Percentiles rank a stretch among this genome's conserved stretches.
Conservation (phyloP, 2,329 filamentous ascomycete genomes). For the Xylariaceae sp. region DNA sequence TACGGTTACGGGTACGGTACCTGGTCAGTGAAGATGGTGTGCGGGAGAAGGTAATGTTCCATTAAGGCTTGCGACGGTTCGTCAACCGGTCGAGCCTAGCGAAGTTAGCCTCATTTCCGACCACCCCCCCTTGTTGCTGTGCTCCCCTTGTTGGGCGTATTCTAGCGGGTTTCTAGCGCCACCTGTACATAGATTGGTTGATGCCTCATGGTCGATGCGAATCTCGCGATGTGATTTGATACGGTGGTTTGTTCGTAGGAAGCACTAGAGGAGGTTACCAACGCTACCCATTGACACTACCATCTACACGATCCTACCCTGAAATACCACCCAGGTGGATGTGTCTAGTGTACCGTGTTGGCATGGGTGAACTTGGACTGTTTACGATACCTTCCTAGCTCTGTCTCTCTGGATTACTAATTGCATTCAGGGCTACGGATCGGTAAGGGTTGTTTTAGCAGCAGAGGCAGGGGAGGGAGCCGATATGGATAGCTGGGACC, state of each 20-base stretch:
- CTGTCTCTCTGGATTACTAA: not conserved
- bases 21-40: not conserved
- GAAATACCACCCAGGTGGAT: too few species aligned
- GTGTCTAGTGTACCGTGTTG: not conserved
- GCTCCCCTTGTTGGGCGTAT: not conserved
- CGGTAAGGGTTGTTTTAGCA: not conserved
- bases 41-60: not conserved
- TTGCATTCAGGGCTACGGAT: too few species aligned
- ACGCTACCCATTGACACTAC: too few species aligned
- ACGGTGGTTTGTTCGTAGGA: not conserved
- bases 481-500: conserved; percentile 15
- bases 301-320: too few species aligned
- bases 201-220: too few species aligned
- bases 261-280: too few species aligned
- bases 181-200: not conserved
- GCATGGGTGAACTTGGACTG: not conserved
- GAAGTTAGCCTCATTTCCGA: conserved; percentile 13
- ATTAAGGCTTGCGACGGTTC: conserved; percentile 12
- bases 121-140: too few species aligned
- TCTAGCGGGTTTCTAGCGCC: not conserved
- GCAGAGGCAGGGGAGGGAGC: conserved; percentile 7
- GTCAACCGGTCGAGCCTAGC: conserved; percentile 14
- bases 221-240: not conserved
- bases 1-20: not conserved
- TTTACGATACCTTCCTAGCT: not conserved